These are phyloP conservation scores for Thermothelomyces thermophilus DNA, from an alignment of 2,329 filamentous ascomycete genomes.

Conservation along the genomic window DNA sequence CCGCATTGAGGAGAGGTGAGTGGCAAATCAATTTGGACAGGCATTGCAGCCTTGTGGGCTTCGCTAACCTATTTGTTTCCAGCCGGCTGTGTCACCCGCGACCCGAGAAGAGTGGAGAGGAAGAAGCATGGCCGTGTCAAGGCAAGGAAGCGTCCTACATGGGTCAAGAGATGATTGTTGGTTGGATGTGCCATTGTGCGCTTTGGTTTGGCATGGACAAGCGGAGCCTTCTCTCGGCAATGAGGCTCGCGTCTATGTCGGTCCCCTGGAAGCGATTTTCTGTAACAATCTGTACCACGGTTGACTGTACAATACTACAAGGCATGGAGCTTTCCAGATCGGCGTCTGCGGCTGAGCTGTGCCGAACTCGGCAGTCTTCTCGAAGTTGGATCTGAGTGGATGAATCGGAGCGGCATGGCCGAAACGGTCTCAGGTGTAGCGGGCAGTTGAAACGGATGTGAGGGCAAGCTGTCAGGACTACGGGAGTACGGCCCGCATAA, in stretches of 20 bases:
- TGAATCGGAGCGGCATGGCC: conserved; percentile 7
- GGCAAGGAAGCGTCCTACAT: conserved; percentile 94
- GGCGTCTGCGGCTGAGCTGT: background rate
- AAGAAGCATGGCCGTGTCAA: conserved; percentile 97
- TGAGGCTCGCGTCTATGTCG: conserved; percentile 1
- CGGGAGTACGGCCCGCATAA: no score
- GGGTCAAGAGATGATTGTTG: conserved; percentile 71
- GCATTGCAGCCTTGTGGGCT: conserved; percentile 9
- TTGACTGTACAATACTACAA: conserved; percentile 20
- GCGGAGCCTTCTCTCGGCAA: background rate
- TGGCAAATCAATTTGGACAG: conserved; percentile 3
- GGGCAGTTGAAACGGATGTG: background rate
- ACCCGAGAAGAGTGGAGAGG: conserved; percentile 87
- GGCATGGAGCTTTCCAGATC: conserved; percentile 9
- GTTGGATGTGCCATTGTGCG: conserved; percentile 5
- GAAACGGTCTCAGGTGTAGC: background rate
- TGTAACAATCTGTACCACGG: conserved; percentile 18
- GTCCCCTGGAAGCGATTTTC: conserved; percentile 15
- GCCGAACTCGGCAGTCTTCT: background rate
- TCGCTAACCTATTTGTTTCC: conserved; percentile 38
- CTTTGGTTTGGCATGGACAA: conserved; percentile 15
- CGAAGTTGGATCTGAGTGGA: background rate
- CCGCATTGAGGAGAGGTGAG: conserved; percentile 81
- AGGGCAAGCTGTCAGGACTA: background rate
- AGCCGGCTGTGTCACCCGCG: conserved; percentile 91